Evolutionary conservation across 2,329 filamentous ascomycete genomes (phyloP).

Genomic region (Curvularia spicifera): DNA sequence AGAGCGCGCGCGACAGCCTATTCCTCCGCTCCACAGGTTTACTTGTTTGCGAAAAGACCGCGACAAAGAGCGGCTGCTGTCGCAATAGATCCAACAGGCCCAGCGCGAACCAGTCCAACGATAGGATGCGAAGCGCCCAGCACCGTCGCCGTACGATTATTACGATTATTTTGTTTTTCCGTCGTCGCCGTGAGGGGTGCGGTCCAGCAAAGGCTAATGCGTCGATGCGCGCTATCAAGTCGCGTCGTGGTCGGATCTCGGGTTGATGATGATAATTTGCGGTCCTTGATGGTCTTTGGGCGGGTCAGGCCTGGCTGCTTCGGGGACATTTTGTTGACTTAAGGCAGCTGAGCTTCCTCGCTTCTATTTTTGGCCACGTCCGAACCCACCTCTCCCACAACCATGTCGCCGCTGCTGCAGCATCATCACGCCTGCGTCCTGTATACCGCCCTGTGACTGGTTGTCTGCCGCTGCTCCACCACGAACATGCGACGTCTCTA

Average conservation of each 20-base stretch:
- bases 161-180: neutral
- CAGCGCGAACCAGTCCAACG: constrained; percentile 29
- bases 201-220: constrained; percentile 10
- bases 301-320: constrained; percentile 29
- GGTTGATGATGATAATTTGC: constrained; percentile 36
- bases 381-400: constrained; percentile 14
- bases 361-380: constrained; percentile 27
- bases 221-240: constrained; percentile 20
- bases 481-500: constrained; percentile 9
- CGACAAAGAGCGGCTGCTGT: constrained; percentile 16
- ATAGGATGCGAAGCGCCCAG: constrained; percentile 41
- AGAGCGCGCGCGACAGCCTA: constrained; percentile 19
- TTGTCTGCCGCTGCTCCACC: constrained; percentile 10
- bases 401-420: constrained; percentile 21
- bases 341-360: constrained; percentile 23
- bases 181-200: neutral
- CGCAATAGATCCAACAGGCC: constrained; percentile 23
- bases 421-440: constrained; percentile 14
- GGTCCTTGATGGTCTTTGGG: constrained; percentile 29
- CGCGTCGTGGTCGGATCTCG: constrained; percentile 22
- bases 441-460: constrained; percentile 10
- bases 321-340: constrained; percentile 36
- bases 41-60: neutral
- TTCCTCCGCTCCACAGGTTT: neutral
- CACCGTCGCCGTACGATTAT: constrained; percentile 24